Evolutionary conservation across 2,329 filamentous ascomycete species (phyloP).

Genomic region (Hyphodiscus sp.): DNA sequence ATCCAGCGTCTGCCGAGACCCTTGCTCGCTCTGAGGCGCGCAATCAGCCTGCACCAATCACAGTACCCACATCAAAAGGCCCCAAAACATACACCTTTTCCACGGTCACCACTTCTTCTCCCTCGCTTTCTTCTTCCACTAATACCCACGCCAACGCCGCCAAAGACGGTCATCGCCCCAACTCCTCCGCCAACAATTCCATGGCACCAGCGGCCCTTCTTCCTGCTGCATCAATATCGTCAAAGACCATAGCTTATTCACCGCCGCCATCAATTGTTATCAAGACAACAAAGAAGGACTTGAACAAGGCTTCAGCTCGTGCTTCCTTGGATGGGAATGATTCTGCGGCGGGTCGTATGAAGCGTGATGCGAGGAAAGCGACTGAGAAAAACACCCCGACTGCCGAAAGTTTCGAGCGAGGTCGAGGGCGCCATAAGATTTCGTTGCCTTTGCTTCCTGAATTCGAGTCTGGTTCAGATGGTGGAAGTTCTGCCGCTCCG

Average conservation of each 20-base stretch:
- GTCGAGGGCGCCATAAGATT: slow-evolving; percentile 3
- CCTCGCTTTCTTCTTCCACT: slow-evolving; percentile 13
- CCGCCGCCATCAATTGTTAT: slow-evolving; percentile 4
- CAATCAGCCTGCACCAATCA: slow-evolving; percentile 23
- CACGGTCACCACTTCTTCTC: slow-evolving; percentile 14
- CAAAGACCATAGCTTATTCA: slow-evolving; percentile 2
- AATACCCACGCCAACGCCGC: slow-evolving; percentile 5
- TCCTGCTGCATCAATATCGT: slow-evolving; percentile 9
- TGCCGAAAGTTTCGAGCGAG: slow-evolving; percentile 26
- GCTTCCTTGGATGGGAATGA: slow-evolving; percentile 17
- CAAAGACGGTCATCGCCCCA: slow-evolving; percentile 6
- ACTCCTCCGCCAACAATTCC: slow-evolving; percentile 2
- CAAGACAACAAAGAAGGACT: slow-evolving; percentile 15
- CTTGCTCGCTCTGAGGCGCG: slow-evolving; percentile 9
- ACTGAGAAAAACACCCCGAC: slow-evolving; percentile 15
- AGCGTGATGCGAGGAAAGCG: slow-evolving; percentile 24
- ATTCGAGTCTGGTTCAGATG: slow-evolving; percentile 19
- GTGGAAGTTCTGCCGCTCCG: slow-evolving; percentile 17
- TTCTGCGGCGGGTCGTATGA: slow-evolving; percentile 12
- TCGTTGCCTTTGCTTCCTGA: slow-evolving; percentile 3
- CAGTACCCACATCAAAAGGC: slow-evolving; percentile 13
- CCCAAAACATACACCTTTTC: slow-evolving; percentile 26
- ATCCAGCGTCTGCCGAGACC: slow-evolving; percentile 24
- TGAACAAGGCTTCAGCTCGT: slow-evolving; percentile 7
- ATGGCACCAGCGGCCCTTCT: slow-evolving; percentile 13